phyloP scores from a whole-genome alignment of 495 filamentous ascomycete genomes.

The Xylaria venustula region DNA sequence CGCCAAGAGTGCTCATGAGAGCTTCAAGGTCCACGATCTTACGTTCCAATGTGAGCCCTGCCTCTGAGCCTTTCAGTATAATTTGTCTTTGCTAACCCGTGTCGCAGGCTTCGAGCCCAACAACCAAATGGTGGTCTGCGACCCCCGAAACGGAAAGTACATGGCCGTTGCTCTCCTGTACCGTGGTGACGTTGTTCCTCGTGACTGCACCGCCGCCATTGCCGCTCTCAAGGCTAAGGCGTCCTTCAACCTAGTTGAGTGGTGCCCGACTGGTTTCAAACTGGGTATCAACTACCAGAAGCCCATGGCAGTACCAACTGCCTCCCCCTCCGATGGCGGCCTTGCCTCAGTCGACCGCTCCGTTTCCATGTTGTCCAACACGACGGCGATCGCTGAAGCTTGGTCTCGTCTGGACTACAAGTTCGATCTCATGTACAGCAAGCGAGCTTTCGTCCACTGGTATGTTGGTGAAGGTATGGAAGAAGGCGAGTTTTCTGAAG shows the following conservation, averaged over 20 bases:
- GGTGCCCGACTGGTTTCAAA: constrained; percentile 97
- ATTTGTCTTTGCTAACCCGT: constrained; percentile 14
- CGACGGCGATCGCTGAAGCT: constrained; percentile 86
- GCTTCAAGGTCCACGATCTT: constrained; percentile 84
- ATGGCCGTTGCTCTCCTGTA: constrained; percentile 91
- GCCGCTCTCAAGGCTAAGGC: constrained; percentile 80
- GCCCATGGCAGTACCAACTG: constrained; percentile 72
- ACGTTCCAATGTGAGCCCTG: constrained; percentile 76
- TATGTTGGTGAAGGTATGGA: constrained; percentile 97
- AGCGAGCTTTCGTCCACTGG: constrained; percentile 94
- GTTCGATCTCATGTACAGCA: constrained; percentile 96
- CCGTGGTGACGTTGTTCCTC: constrained; percentile 85
- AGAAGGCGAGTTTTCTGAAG: constrained; percentile 91
- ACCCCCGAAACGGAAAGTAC: constrained; percentile 90
- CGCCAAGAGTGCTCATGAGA: constrained; percentile 82
- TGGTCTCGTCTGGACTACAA: constrained; percentile 89
- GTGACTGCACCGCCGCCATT: constrained; percentile 77
- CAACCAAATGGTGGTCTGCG: constrained; percentile 96
- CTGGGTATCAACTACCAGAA: constrained; percentile 92
- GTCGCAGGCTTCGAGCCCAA: constrained; percentile 77
- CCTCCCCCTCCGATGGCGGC: constrained; percentile 56
- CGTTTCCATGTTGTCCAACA: constrained; percentile 90
- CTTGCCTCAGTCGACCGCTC: constrained; percentile 82
- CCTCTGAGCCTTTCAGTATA: neutral
- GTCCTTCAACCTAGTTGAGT: constrained; percentile 90